phyloP scores from a whole-genome alignment of 1,284 basidiomycete species.

The Pyrrhoderma lamaoense region DNA sequence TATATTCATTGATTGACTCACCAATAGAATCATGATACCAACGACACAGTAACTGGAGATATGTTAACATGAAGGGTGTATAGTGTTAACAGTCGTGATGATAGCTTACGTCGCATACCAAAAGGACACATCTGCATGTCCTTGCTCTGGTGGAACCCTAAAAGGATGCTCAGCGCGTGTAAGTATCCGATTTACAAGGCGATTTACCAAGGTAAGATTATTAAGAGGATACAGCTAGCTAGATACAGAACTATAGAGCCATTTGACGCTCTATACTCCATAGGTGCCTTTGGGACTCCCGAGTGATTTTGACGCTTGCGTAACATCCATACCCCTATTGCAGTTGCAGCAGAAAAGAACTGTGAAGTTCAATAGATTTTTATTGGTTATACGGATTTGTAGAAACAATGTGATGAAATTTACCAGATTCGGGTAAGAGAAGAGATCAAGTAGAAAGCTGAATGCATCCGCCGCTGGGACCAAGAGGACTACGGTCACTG shows the following conservation, averaged over 20 bases:
- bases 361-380: constrained; percentile 16
- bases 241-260: constrained; percentile 32
- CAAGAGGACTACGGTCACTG: constrained; percentile 45
- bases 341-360: constrained; percentile 35
- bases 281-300: constrained; percentile 26
- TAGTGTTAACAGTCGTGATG: not conserved
- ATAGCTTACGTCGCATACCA: constrained; percentile 29
- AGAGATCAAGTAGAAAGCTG: constrained; percentile 33
- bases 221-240: constrained; percentile 34
- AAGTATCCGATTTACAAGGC: too few relatives aligned
- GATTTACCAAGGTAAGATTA: constrained; percentile 39
- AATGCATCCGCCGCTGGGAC: constrained; percentile 49
- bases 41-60: constrained; percentile 24
- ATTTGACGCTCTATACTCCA: constrained; percentile 36
- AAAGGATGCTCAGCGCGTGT: not conserved
- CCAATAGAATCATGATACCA: constrained; percentile 24
- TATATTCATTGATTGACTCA: not conserved
- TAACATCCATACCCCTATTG: constrained; percentile 35
- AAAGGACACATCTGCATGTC: constrained; percentile 27
- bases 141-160: constrained; percentile 28
- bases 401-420: constrained; percentile 4
- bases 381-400: not conserved
- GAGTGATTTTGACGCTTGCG: constrained; percentile 30
- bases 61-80: not conserved
- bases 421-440: constrained; percentile 24